Evolutionary conservation across 1,139 yeast species (phyloP).

Genomic region (Geotrichum citri-aurantii): DNA sequence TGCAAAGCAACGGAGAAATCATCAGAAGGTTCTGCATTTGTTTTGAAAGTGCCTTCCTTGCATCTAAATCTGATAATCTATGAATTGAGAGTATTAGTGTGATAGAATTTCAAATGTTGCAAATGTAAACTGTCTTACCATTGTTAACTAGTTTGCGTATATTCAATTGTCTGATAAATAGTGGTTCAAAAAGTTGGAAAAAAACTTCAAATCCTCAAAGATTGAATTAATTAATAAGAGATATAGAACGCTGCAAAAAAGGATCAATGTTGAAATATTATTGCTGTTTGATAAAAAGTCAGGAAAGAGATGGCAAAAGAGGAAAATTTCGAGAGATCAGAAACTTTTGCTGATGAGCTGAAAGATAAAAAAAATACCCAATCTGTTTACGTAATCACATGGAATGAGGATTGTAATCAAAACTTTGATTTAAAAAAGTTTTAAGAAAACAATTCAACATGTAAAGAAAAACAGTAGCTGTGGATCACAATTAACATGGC

Average conservation of each 20-base stretch:
- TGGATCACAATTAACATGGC: too few species aligned
- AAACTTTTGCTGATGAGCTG: not conserved
- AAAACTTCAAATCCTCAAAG: not conserved
- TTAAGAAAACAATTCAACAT: too few species aligned
- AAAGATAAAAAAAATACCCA: not conserved
- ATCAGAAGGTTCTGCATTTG: constrained; percentile 46
- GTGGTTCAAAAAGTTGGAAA: not conserved
- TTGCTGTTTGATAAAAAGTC: not conserved
- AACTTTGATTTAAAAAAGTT: not conserved
- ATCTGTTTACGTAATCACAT: not conserved
- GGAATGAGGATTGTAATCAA: not conserved
- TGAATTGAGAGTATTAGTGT: not conserved
- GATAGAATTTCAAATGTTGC: not conserved
- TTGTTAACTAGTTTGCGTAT: not conserved
- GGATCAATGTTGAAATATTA: not conserved
- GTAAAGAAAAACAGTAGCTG: too few species aligned
- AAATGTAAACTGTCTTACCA: not conserved
- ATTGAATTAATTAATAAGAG: not conserved
- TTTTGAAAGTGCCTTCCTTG: constrained; percentile 75
- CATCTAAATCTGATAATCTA: constrained; percentile 72
- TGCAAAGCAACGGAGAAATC: constrained; percentile 48
- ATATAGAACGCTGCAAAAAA: not conserved
- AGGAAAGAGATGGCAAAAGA: not conserved
- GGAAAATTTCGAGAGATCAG: not conserved
- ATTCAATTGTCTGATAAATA: not conserved